Evolutionary conservation across 208 protist species (phyloP).

Genomic region (Trypanosoma vivax): DNA sequence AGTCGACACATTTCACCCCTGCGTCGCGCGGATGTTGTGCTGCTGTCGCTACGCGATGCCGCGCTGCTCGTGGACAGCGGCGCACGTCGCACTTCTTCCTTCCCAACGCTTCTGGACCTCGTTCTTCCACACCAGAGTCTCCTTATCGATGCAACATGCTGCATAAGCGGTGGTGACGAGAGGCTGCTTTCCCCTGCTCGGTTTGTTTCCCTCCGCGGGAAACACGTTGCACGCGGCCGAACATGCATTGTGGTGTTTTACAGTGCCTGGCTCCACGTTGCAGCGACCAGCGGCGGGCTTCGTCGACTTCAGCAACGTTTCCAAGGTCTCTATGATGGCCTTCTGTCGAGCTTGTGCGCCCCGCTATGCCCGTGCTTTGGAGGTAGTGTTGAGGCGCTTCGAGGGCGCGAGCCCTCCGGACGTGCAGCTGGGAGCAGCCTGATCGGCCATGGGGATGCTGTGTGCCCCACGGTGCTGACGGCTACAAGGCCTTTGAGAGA

Average conservation of each 20-base stretch:
- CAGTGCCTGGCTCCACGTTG: conserved; percentile 25
- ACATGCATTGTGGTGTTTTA: conserved; percentile 29
- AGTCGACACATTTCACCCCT: conserved; percentile 21
- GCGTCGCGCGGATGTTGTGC: conserved; percentile 25
- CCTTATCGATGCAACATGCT: conserved; percentile 52
- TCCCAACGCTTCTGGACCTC: conserved; percentile 16
- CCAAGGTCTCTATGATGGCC: background rate
- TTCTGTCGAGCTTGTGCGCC: conserved; percentile 8
- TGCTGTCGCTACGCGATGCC: conserved; percentile 20
- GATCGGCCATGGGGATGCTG: background rate
- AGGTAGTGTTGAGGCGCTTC: conserved; percentile 18
- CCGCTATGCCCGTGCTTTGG: conserved; percentile 32
- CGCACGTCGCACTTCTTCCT: background rate
- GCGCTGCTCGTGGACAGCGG: conserved; percentile 20
- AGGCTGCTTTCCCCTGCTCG: background rate
- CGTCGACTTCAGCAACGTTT: conserved; percentile 11
- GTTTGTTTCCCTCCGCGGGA: conserved; percentile 3
- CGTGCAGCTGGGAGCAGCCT: background rate
- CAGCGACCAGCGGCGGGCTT: conserved; percentile 12
- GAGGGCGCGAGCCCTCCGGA: conserved; percentile 21
- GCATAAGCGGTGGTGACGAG: conserved; percentile 16
- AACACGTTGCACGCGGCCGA: conserved; percentile 13
- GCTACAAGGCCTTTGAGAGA: conserved; percentile 26
- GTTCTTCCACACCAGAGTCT: conserved; percentile 53
- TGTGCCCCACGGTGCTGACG: conserved; percentile 21